These are phyloP conservation scores for Arachnopeziza araneosa DNA, from an alignment of 2,329 filamentous ascomycete species.

Conservation along the genomic window DNA sequence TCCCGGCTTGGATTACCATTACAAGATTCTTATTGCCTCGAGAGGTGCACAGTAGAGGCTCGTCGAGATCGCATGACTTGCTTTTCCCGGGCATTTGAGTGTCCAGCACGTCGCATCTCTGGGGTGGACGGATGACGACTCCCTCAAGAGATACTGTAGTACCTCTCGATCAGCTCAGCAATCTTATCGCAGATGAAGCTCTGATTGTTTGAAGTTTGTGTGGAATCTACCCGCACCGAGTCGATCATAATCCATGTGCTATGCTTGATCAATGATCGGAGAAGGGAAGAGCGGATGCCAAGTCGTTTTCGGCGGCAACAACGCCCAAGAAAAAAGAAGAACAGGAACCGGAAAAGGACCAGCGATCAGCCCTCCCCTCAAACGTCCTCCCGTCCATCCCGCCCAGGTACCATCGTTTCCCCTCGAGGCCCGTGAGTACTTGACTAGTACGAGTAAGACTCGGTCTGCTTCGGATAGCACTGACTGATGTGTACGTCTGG, in stretches of 20 bases:
- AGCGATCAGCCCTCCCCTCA: not conserved
- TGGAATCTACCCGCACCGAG: conserved; percentile 1
- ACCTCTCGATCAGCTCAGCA: not conserved
- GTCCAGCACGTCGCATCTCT: not conserved
- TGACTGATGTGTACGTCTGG: not conserved
- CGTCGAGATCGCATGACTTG: not conserved
- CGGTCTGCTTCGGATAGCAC: not conserved
- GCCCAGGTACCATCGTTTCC: not conserved
- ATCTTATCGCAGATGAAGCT: conserved; percentile 5
- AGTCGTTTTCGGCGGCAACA: not conserved
- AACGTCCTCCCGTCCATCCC: not conserved
- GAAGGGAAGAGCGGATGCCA: not conserved
- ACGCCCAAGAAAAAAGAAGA: not conserved
- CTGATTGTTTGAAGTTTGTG: conserved; percentile 15
- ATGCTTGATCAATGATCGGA: not conserved
- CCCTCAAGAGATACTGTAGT: not conserved
- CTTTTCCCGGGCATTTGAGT: not conserved
- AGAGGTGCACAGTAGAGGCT: not conserved
- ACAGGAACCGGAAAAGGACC: not conserved
- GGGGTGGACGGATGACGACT: not conserved
- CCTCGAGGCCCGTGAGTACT: not conserved
- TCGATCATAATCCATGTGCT: conserved; percentile 5
- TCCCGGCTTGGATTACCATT: not conserved
- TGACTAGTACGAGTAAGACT: not conserved
- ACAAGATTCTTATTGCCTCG: no score